Conservation (phyloP, 2,329 filamentous ascomycete genomes). For the Dactylellina drechsleri region DNA sequence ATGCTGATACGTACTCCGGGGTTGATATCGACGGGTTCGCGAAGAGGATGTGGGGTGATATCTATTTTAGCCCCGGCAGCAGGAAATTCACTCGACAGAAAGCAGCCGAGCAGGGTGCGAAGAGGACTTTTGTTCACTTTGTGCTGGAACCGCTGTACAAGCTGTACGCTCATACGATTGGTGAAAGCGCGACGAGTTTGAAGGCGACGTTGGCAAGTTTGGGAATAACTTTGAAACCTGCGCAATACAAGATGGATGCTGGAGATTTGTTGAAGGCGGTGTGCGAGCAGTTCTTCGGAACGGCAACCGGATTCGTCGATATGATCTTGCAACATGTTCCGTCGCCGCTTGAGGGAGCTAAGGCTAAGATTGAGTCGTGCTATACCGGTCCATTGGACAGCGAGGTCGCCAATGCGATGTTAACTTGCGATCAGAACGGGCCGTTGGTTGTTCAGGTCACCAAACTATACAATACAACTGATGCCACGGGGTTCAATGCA, state of each 20-base stretch:
- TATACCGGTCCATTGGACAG: constrained; percentile 91
- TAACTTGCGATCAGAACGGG: constrained; percentile 84
- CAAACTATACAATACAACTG: constrained; percentile 88
- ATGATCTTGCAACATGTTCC: constrained; percentile 93
- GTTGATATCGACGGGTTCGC: constrained; percentile 86
- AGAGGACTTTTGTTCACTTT: constrained; percentile 91
- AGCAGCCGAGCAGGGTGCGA: constrained; percentile 79
- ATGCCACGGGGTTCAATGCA: constrained; percentile 90
- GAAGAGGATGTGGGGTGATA: constrained; percentile 89
- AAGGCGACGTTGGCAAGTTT: constrained; percentile 80
- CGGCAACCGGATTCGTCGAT: constrained; percentile 88
- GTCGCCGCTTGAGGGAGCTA: constrained; percentile 81
- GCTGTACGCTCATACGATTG: constrained; percentile 81
- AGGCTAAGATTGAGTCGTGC: constrained; percentile 80
- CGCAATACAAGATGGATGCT: constrained; percentile 89
- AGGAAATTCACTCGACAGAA: constrained; percentile 87
- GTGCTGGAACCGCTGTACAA: constrained; percentile 98
- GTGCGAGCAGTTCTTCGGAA: constrained; percentile 94
- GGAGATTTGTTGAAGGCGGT: constrained; percentile 87
- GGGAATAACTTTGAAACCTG: constrained; percentile 88
- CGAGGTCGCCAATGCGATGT: constrained; percentile 81
- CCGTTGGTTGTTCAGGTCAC: constrained; percentile 91
- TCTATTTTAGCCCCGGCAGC: constrained; percentile 92
- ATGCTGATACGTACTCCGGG: constrained; percentile 84
- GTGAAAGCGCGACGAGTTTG: constrained; percentile 85